These are phyloP conservation scores for Fusarium anthophilum DNA, from an alignment of 2,329 filamentous ascomycete genomes.

Conservation along the genomic window DNA sequence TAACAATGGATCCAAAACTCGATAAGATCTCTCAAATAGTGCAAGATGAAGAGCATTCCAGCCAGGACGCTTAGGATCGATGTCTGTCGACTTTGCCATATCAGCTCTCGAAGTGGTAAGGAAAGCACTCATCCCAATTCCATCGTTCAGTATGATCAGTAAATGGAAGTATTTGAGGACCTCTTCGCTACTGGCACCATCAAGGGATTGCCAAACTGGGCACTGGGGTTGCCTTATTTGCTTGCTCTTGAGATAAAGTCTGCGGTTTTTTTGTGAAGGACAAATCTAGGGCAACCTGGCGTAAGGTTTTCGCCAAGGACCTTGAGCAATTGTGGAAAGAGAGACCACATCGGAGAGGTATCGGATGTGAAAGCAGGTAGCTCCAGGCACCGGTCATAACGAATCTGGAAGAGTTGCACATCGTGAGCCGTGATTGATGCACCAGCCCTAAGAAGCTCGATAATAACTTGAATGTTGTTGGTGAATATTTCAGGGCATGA, in stretches of 20 bases:
- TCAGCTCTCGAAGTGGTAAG: not conserved
- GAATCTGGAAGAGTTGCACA: not conserved
- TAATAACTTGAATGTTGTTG: not conserved
- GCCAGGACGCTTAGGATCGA: not conserved
- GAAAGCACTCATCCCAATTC: not conserved
- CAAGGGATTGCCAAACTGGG: too few species aligned
- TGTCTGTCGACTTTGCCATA: not conserved
- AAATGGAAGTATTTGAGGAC: not conserved
- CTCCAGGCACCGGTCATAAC: not conserved
- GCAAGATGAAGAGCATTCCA: not conserved
- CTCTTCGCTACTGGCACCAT: not conserved
- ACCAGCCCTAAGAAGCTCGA: not conserved
- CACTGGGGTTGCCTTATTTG: too few species aligned
- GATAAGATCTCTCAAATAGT: not conserved
- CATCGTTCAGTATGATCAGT: not conserved
- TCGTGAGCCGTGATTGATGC: not conserved
- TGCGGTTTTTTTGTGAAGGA: not conserved
- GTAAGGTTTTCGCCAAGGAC: not conserved
- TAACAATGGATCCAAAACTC: not conserved
- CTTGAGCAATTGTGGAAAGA: not conserved
- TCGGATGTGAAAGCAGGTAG: not conserved
- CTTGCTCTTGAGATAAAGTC: not conserved
- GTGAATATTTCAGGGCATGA: rapidly evolving
- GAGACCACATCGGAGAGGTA: too few species aligned
- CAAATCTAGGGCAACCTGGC: too few species aligned